Evolutionary conservation across 345 rosid genomes (phyloP).

Genomic region (Acer saccharum): DNA sequence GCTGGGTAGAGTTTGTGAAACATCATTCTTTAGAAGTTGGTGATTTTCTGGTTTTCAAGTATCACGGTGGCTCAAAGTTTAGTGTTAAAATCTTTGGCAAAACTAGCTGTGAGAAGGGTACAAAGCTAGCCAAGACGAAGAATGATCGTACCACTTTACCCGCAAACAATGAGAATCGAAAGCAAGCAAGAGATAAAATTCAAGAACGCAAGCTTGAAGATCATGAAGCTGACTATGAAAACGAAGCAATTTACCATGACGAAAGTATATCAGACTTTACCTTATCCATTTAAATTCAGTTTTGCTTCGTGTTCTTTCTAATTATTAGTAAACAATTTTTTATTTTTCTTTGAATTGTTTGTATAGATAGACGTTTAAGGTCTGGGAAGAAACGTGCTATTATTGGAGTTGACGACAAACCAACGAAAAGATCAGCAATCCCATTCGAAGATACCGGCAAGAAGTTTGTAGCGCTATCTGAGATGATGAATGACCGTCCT

Average conservation of each 20-base stretch:
- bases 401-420: neutral
- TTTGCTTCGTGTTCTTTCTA: neutral
- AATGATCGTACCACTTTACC: neutral
- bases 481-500: neutral
- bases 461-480: neutral
- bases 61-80: constrained; percentile 4
- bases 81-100: constrained; percentile 11
- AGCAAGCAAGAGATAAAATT: neutral
- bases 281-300: neutral
- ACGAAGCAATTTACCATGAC: neutral
- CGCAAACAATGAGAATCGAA: neutral
- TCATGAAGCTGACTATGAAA: neutral
- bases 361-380: neutral
- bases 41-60: constrained; percentile 19
- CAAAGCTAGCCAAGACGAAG: neutral
- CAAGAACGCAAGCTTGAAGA: neutral
- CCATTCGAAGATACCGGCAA: neutral
- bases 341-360: neutral
- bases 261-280: neutral
- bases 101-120: neutral
- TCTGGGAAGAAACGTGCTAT: neutral
- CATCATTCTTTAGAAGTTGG: constrained; percentile 6
- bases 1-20: constrained; percentile 15
- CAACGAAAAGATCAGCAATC: neutral
- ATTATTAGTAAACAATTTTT: no score